Evolutionary conservation across 768 basidiomycete genomes (phyloP).

Genomic region (Amanita brunnescens): DNA sequence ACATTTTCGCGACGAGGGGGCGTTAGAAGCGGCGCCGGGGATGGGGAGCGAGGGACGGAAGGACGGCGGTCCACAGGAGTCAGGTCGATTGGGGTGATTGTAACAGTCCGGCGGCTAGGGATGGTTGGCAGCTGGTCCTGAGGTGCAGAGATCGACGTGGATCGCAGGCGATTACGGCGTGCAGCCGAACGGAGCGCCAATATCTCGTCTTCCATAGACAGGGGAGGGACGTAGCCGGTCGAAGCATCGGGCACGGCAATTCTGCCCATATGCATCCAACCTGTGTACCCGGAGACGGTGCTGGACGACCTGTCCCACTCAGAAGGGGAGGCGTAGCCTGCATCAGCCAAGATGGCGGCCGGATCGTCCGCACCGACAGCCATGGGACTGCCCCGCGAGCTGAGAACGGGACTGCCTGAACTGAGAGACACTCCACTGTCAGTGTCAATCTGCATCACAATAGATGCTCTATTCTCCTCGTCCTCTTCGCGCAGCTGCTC

Average conservation of each 20-base stretch:
- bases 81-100: conserved; percentile 27
- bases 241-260: too few relatives aligned
- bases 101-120: conserved; percentile 20
- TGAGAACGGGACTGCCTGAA: conserved; percentile 17
- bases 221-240: not conserved
- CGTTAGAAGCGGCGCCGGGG: conserved; percentile 19
- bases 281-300: not conserved
- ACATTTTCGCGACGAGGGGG: conserved; percentile 19
- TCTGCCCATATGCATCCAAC: conserved; percentile 4
- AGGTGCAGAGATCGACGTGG: conserved; percentile 12
- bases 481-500: conserved; percentile 2
- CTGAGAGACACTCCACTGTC: conserved; percentile 14
- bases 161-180: conserved; percentile 13
- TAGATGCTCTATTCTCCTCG: conserved; percentile 2
- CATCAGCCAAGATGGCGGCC: conserved; percentile 28
- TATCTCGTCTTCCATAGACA: conserved; percentile 2
- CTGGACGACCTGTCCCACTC: conserved; percentile 14
- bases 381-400: conserved; percentile 42
- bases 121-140: conserved; percentile 11
- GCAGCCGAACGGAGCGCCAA: not conserved
- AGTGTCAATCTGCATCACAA: conserved; percentile 9
- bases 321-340: conserved; percentile 19
- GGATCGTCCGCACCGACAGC: conserved; percentile 35
- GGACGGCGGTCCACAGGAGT: conserved; percentile 18
- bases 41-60: conserved; percentile 18